Evolutionary conservation across 164 flowering plant genomes (phyloP).

Genomic region (Magnolia officinalis): DNA sequence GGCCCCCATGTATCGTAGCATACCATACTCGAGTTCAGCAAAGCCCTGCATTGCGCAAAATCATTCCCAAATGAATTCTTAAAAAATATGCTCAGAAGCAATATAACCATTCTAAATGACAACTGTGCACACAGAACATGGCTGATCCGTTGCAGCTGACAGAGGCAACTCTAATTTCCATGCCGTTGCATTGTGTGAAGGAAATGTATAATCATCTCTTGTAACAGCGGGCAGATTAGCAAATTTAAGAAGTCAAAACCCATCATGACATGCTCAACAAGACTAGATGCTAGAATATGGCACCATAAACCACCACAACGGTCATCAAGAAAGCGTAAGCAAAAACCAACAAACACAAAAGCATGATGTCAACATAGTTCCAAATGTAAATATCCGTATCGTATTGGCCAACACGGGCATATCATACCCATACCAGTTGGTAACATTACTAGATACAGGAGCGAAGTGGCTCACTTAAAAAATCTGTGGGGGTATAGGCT

Average conservation of each 20-base stretch:
- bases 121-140: neutral
- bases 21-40: slow-evolving; percentile 94
- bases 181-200: neutral
- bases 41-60: slow-evolving; percentile 51
- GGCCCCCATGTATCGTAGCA: slow-evolving; percentile 88
- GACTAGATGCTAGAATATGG: neutral
- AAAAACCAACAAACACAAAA: neutral
- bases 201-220: neutral
- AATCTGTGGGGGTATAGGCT: no score
- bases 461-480: no score
- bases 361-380: neutral
- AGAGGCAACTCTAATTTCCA: neutral
- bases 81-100: neutral
- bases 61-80: neutral
- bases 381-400: neutral
- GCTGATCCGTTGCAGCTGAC: neutral
- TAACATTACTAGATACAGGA: no score
- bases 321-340: neutral
- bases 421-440: no score
- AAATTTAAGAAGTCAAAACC: neutral
- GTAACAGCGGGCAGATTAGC: neutral
- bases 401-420: neutral
- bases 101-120: neutral
- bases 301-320: neutral
- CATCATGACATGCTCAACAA: neutral